Evolutionary conservation across 768 basidiomycete genomes (phyloP).

Genomic region (Lactarius quietus): DNA sequence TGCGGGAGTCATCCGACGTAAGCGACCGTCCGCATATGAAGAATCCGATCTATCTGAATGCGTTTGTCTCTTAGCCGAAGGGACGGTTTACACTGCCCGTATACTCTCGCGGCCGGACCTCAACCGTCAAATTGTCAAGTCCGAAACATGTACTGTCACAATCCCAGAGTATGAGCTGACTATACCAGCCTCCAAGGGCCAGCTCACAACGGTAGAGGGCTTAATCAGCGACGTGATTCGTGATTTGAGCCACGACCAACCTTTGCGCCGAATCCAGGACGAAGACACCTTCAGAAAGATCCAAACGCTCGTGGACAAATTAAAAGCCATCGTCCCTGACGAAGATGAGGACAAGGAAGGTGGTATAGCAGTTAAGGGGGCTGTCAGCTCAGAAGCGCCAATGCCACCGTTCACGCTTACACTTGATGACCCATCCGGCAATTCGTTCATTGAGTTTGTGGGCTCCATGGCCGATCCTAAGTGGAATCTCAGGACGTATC

Average conservation of each 20-base stretch:
- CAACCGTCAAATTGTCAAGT: constrained; percentile 91
- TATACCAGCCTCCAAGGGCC: constrained; percentile 84
- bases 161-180: constrained; percentile 91
- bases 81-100: constrained; percentile 74
- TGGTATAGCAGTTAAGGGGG: constrained; percentile 32
- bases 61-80: constrained; percentile 56
- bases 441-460: constrained; percentile 92
- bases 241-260: constrained; percentile 80
- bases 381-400: constrained; percentile 45
- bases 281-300: constrained; percentile 70
- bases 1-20: constrained; percentile 82
- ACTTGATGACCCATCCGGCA: constrained; percentile 91
- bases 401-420: constrained; percentile 75
- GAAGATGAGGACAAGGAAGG: constrained; percentile 45
- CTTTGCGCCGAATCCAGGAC: constrained; percentile 76
- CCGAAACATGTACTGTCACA: constrained; percentile 70
- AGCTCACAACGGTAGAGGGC: constrained; percentile 96
- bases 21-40: constrained; percentile 30
- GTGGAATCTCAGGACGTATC: constrained; percentile 86
- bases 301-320: constrained; percentile 62
- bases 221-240: constrained; percentile 76
- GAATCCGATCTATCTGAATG: constrained; percentile 1
- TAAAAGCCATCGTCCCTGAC: constrained; percentile 62
- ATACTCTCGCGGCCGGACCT: constrained; percentile 75
- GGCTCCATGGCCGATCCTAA: constrained; percentile 87